These are phyloP conservation scores for Adansonia rubrostipa DNA, from an alignment of 441 rosid species.

Conservation along the genomic window DNA sequence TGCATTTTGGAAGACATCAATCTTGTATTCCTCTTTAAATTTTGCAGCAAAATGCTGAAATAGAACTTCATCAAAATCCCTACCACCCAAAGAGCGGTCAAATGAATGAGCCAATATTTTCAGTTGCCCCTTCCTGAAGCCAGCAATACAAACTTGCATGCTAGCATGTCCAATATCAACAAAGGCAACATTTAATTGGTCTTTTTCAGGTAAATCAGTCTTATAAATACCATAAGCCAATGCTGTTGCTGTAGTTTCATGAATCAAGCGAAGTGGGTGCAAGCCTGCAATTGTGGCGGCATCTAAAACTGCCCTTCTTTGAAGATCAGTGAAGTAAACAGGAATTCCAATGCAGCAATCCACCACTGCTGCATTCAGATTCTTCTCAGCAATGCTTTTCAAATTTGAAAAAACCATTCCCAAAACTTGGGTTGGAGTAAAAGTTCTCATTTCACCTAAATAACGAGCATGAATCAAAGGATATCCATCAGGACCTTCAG, in stretches of 20 bases:
- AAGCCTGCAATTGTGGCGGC: conserved; percentile 96
- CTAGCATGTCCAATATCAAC: conserved; percentile 92
- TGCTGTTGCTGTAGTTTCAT: conserved; percentile 95
- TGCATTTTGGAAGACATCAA: conserved; percentile 86
- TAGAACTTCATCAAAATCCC: conserved; percentile 92
- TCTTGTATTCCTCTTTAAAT: conserved; percentile 86
- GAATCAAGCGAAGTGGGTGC: conserved; percentile 82
- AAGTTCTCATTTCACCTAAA: conserved; percentile 73
- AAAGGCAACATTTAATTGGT: conserved; percentile 84
- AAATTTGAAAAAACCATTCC: conserved; percentile 88
- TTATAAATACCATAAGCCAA: conserved; percentile 96
- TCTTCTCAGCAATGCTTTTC: conserved; percentile 86
- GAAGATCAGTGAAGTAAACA: conserved; percentile 88
- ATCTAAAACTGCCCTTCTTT: conserved; percentile 91
- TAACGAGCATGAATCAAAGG: conserved; percentile 85
- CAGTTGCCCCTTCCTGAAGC: conserved; percentile 84
- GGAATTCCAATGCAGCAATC: conserved; percentile 99
- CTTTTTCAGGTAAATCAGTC: conserved; percentile 91
- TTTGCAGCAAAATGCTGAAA: conserved; percentile 79
- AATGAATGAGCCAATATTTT: conserved; percentile 76
- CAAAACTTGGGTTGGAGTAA: conserved; percentile 87
- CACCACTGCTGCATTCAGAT: conserved; percentile 79
- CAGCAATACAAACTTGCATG: conserved; percentile 96
- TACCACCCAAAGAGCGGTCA: conserved; percentile 85
- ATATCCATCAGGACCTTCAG: conserved; percentile 86